A percentile compares a stretch with the other conserved stretches of the same genome.
phyloP scores from a whole-genome alignment of 2,329 filamentous ascomycete genomes.

The Curvularia sp. region DNA sequence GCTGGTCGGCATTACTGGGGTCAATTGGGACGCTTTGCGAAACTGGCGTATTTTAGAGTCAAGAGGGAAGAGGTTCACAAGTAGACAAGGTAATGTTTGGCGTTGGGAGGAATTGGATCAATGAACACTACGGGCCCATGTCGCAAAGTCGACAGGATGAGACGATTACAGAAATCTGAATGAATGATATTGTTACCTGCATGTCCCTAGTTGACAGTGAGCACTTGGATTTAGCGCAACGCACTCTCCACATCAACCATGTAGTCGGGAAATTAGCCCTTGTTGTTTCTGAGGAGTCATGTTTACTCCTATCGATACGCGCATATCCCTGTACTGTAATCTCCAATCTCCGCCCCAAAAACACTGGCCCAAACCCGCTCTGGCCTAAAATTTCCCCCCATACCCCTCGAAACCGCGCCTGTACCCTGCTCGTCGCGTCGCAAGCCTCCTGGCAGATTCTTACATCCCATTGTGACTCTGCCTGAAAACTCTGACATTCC shows the following conservation, averaged over 20 bases:
- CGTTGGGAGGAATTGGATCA: background rate
- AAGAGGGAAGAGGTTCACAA: conserved; percentile 63
- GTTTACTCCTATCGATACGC: conserved; percentile 12
- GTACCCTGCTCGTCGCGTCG: conserved; percentile 23
- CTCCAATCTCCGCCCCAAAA: conserved; percentile 16
- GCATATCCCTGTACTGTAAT: conserved; percentile 22
- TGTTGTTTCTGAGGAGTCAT: background rate
- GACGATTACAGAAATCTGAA: conserved; percentile 1
- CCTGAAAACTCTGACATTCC: background rate
- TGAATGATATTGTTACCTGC: conserved; percentile 4
- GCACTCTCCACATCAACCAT: background rate
- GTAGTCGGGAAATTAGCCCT: background rate
- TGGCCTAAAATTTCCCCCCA: conserved; percentile 25
- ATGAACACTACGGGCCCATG: background rate
- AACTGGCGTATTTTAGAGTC: conserved; percentile 81
- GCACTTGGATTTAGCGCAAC: background rate
- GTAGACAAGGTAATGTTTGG: background rate
- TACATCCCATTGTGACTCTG: background rate
- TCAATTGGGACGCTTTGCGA: conserved; percentile 83
- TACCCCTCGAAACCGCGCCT: conserved; percentile 22
- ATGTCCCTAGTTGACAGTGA: background rate
- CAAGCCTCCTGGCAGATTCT: conserved; percentile 3
- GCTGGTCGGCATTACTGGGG: conserved; percentile 94
- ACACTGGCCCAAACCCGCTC: background rate
- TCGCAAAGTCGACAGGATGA: background rate